Base-by-base conservation (phyloP, 2,329 filamentous ascomycete species). In the Aspergillus quadricinctus region DNA sequence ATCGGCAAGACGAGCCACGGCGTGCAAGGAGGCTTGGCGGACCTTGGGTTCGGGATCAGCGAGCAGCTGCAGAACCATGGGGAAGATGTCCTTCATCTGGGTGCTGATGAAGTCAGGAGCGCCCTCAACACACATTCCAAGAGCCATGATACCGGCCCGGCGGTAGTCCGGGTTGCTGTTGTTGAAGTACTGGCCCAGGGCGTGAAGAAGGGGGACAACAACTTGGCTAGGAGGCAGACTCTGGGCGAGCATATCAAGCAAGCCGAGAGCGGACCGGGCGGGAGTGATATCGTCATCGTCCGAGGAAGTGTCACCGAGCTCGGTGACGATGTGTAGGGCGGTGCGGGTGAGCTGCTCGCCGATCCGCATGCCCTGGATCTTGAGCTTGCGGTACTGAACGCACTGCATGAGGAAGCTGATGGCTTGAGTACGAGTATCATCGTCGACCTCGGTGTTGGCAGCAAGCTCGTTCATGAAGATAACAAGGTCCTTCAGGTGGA, bases 41-140 rank as follows among this genome's bases (percentile, higher is more conserved):
- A 99, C 94, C 66, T 87, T 86, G 64, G 86, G 82, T 64, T 95
- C 89, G n/a, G 84, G 80, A 70, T 99, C 94, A 70, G 91, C 74
- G 41, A 99, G 84, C 8, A 97, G 83, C 68, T 85, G 86, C 56
- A 97, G 81, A 57, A 97, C 86, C 65, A 90, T 82, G 50, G 94
- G 94, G 72, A 97, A 85, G 63, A 97, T 88, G 63, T 88, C 84
- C 68, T 88, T 83, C 60, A 97, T 84, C 76, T 99, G 94, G 21
- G 92, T 96, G 61, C 90, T 91, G 69, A 97, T 92, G 76, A 97
- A 99, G 74, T 99, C 94, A 17, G 94, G 94, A 29, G 94, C 93
- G 66, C 94, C 94, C 80, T 97, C 94, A 53, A 96, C 93, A 66
- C 90, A 93, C 80, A 93, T 95, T 57, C 93, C 93, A 4, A 99